Percentiles rank a stretch among this genome's conserved stretches.
Evolutionary conservation across 2,329 filamentous ascomycete species (phyloP).

Genomic region (Cucurbitaria berberidis): DNA sequence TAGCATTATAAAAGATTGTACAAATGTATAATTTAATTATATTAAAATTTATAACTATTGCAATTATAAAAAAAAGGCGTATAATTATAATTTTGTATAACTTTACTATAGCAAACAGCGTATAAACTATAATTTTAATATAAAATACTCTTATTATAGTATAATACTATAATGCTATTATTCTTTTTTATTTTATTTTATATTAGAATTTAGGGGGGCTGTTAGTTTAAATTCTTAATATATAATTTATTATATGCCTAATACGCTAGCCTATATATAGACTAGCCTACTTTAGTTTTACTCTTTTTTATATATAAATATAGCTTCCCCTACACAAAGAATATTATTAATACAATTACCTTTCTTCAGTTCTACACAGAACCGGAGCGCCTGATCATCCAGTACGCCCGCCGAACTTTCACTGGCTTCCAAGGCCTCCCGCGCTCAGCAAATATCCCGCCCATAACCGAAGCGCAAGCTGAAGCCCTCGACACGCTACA

Average conservation of each 20-base stretch:
- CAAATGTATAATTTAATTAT: too few species aligned
- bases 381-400: conserved; percentile 47
- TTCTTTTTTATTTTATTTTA: neutral
- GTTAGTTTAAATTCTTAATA: neutral
- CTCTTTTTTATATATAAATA: conserved; percentile 4
- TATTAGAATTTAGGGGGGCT: neutral
- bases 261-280: neutral
- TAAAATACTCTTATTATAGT: neutral
- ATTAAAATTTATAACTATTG: too few species aligned
- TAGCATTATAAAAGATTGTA: too few species aligned
- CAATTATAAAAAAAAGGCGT: too few species aligned
- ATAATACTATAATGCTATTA: neutral
- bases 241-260: neutral
- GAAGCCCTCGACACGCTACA: conserved; percentile 56
- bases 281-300: too few species aligned
- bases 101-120: neutral
- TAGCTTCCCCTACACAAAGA: too few species aligned
- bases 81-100: too few species aligned
- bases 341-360: too few species aligned
- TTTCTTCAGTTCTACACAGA: conserved; percentile 5
- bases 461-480: conserved; percentile 55
- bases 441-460: conserved; percentile 61
- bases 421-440: conserved; percentile 63
- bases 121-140: neutral
- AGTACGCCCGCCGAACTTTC: conserved; percentile 48